phyloP scores from a whole-genome alignment of 2,329 filamentous ascomycete species.

The Pseudogymnoascus sp. region DNA sequence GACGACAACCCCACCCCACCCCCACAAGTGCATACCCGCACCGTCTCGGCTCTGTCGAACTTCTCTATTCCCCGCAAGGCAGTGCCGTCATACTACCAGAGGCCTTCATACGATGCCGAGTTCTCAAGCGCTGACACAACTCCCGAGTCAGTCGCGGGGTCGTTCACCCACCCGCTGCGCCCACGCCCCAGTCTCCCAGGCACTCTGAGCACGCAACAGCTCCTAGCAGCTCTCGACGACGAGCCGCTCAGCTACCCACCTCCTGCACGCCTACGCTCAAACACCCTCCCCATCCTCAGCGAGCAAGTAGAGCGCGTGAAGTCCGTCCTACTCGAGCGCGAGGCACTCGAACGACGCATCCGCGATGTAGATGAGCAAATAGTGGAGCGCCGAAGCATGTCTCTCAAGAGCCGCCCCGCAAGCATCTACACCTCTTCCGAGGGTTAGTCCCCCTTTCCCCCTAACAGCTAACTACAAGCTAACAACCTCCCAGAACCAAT shows the following conservation, averaged over 20 bases:
- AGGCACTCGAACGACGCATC: conserved; percentile 51
- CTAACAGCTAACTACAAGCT: not conserved
- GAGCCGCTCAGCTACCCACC: conserved; percentile 16
- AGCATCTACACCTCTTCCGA: conserved; percentile 23
- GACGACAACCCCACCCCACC: too few species aligned
- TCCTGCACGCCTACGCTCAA: conserved; percentile 22
- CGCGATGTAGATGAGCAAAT: conserved; percentile 52
- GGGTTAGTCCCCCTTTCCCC: conserved; percentile 13
- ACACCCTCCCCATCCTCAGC: conserved; percentile 21
- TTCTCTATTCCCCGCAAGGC: conserved; percentile 26
- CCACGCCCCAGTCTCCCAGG: conserved; percentile 14
- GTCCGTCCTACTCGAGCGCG: conserved; percentile 28
- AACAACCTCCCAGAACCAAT: conserved; percentile 10
- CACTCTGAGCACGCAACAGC: conserved; percentile 20
- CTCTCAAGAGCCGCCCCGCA: conserved; percentile 29
- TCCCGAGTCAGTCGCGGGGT: not conserved
- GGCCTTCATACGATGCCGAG: not conserved
- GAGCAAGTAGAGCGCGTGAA: conserved; percentile 24
- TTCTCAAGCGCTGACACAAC: not conserved
- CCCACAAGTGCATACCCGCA: conserved; percentile 20
- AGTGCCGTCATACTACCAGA: conserved; percentile 15
- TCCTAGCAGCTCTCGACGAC: conserved; percentile 19
- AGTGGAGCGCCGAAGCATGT: conserved; percentile 50
- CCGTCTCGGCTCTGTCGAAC: conserved; percentile 21
- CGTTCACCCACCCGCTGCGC: conserved; percentile 13